phyloP scores from a whole-genome alignment of 2,329 filamentous ascomycete species.

The Diaporthe batatas region DNA sequence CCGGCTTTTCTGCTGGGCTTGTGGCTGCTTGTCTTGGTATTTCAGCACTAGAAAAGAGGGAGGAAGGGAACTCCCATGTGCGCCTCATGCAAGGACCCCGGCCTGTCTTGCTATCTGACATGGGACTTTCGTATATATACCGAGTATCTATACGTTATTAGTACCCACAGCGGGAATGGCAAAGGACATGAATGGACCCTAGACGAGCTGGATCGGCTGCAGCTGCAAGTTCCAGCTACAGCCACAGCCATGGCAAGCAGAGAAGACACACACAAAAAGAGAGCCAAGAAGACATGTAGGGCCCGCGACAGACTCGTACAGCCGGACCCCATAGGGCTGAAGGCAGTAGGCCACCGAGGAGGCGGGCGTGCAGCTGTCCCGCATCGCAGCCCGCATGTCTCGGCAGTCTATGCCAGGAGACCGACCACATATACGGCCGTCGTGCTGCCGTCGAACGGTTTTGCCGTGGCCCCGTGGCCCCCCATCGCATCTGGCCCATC shows the following conservation, averaged over 20 bases:
- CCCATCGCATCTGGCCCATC: too few species aligned
- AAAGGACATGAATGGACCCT: not conserved
- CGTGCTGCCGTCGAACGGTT: not conserved
- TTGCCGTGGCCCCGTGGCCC: not conserved
- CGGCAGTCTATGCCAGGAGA: constrained; percentile 32
- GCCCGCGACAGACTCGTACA: constrained; percentile 5
- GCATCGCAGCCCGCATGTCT: constrained; percentile 36
- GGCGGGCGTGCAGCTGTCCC: constrained; percentile 34
- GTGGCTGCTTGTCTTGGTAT: constrained; percentile 9
- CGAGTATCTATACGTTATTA: too few species aligned
- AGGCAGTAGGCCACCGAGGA: constrained; percentile 24
- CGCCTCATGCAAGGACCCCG: constrained; percentile 31
- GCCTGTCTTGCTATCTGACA: constrained; percentile 9
- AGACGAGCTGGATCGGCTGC: constrained; percentile 16
- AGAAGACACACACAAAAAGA: not conserved
- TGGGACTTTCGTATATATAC: not conserved
- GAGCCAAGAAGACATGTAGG: not conserved
- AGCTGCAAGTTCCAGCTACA: constrained; percentile 1
- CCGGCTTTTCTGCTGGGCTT: not conserved
- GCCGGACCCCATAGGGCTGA: constrained; percentile 42
- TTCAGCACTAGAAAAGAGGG: constrained; percentile 17
- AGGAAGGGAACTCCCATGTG: constrained; percentile 23
- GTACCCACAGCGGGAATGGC: constrained; percentile 9
- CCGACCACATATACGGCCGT: constrained; percentile 27
- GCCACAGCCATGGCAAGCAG: too few species aligned